Base-by-base conservation (phyloP, 306 rosid genomes). In the Potentilla sterilis region DNA sequence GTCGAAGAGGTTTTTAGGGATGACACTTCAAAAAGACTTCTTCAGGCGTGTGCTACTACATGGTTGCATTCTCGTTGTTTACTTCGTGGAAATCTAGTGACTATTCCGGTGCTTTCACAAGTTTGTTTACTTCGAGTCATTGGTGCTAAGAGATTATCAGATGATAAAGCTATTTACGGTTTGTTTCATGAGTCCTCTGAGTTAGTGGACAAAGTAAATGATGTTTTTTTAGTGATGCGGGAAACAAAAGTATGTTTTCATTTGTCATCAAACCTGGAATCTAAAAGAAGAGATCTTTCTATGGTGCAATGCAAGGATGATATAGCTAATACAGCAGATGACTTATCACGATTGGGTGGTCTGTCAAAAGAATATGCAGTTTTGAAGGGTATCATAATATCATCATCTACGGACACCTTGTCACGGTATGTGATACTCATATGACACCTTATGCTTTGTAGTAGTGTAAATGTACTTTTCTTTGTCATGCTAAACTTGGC, bases 301-400 rank as follows among this genome's bases (percentile, higher is more conserved):
- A 73, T 68, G 35, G 61, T 81, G 70, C 80, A 80, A 74, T 54
- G 37, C 69, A 78, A 43, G 75, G 88, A 75, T 75, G 69, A 70
- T 58, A 82, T 67, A 71, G 81, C 83, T 78, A 72, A 78, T 68
- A 69, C 69, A 24, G 67, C 19, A 8, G 68, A 67, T 59, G 74
- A 69, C 63, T 59, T 68, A 75, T 74, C 82, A 68, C 87, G 84
- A 82, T 81, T 94, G 82, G 97, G 96, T 52, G 97, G 95, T 76
- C 90, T 94, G 75, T 91, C 92, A 15, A 85, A 87, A 84, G 98
- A 94, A 80, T 90, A 86, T 77, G 78, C 84, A 65, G 79, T 80
- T 78, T 79, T 94, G 74, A 91, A 86, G 91, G 89, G 82, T 64
- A 88, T 92, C 35, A 86, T 86, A 79, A 66, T 90, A 80, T 77